These are phyloP conservation scores for Pelomyxa schiedti DNA, from an alignment of 78 protist genomes.

Conservation along the genomic window DNA sequence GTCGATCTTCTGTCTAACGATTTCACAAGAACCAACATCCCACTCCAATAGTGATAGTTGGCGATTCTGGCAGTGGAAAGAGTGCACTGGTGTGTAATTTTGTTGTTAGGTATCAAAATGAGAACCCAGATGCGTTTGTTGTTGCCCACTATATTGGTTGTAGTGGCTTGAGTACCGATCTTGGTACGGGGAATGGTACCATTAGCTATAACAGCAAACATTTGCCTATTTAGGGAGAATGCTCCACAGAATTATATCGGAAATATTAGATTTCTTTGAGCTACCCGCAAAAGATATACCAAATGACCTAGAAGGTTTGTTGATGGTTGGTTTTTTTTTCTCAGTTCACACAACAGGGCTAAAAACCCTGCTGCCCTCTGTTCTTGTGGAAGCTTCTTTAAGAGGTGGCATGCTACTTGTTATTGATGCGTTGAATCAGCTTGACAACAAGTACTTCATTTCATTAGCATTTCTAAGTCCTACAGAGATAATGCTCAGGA, in stretches of 20 bases:
- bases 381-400: not conserved
- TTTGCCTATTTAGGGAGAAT: too few relatives aligned
- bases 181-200: too few relatives aligned
- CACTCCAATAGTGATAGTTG: not conserved
- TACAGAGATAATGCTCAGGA: constrained; percentile 3
- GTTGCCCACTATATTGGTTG: constrained; percentile 5
- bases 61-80: not conserved
- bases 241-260: not conserved
- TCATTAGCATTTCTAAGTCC: too few relatives aligned
- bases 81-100: constrained; percentile 2
- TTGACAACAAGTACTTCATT: not conserved
- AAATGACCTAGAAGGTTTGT: not conserved
- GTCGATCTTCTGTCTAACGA: too few relatives aligned
- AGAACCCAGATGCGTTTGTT: not conserved
- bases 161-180: constrained; percentile 1
- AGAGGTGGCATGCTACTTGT: not conserved
- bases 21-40: not conserved
- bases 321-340: not conserved
- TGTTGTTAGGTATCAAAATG: not conserved
- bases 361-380: too few relatives aligned
- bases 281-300: not conserved
- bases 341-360: too few relatives aligned
- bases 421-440: constrained; percentile 1
- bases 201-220: too few relatives aligned
- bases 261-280: not conserved